These are phyloP conservation scores for Termitomyces sp. DNA, from an alignment of 768 basidiomycete genomes.

Conservation along the genomic window DNA sequence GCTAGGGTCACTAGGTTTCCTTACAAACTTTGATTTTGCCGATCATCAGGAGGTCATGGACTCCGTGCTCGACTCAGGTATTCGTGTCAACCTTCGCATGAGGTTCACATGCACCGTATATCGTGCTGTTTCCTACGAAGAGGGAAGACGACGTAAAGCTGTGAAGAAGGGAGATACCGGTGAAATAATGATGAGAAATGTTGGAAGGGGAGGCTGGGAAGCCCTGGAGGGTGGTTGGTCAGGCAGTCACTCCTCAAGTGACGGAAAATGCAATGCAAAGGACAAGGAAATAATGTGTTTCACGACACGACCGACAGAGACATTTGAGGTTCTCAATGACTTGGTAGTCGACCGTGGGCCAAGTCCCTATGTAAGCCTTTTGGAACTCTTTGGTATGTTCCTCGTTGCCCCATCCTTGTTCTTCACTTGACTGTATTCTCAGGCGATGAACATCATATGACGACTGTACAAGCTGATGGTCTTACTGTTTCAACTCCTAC, in stretches of 20 bases:
- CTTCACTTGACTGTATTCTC: neutral
- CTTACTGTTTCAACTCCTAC: conserved; percentile 95
- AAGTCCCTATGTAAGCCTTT: conserved; percentile 92
- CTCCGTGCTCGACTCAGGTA: conserved; percentile 84
- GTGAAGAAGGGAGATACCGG: conserved; percentile 93
- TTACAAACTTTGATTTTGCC: conserved; percentile 93
- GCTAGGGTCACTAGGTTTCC: conserved; percentile 94
- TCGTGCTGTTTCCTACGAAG: conserved; percentile 77
- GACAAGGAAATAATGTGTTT: conserved; percentile 99
- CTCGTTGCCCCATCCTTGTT: neutral
- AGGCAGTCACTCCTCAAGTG: conserved; percentile 34
- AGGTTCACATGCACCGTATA: conserved; percentile 99
- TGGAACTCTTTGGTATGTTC: conserved; percentile 90
- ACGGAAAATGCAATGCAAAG: conserved; percentile 48
- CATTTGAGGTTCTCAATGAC: conserved; percentile 95
- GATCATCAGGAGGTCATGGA: conserved; percentile 85
- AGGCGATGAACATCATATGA: conserved; percentile 99
- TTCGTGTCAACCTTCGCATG: conserved; percentile 97
- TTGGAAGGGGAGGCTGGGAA: conserved; percentile 93
- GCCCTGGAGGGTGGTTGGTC: conserved; percentile 81
- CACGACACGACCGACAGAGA: conserved; percentile 90
- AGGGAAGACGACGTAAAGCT: conserved; percentile 66
- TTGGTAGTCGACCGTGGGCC: conserved; percentile 97
- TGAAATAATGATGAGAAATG: conserved; percentile 93
- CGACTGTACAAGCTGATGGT: conserved; percentile 98